These are phyloP conservation scores for Globisporangium barbulae DNA, from an alignment of 352 stramenopile genomes.

Conservation along the genomic window DNA sequence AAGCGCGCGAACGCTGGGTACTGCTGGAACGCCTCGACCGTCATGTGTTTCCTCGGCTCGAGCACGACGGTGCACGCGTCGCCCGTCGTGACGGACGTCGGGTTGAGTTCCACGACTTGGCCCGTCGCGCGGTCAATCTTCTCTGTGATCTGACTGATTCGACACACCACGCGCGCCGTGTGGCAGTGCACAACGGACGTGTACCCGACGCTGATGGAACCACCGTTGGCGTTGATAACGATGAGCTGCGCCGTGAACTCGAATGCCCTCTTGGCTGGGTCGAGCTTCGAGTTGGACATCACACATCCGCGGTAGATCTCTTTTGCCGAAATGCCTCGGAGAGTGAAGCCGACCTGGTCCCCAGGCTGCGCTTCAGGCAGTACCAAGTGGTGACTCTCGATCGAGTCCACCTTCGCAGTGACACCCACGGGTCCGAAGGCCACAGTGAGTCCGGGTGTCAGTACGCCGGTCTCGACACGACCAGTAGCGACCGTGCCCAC, in stretches of 20 bases:
- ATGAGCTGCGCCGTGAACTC: constrained; percentile 96
- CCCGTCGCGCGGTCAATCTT: constrained; percentile 97
- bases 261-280: constrained; percentile 80
- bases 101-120: constrained; percentile 93
- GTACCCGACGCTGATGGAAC: constrained; percentile 92
- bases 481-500: constrained; percentile 96
- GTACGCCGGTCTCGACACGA: constrained; percentile 95
- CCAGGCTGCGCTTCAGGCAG: constrained; percentile 90
- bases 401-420: constrained; percentile 92
- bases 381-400: constrained; percentile 97
- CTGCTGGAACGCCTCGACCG: constrained; percentile 95
- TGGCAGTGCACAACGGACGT: constrained; percentile 97
- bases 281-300: constrained; percentile 90
- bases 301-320: constrained; percentile 95
- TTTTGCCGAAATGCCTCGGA: constrained; percentile 95
- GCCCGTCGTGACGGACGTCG: constrained; percentile 93
- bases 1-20: constrained; percentile 96
- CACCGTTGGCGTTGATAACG: constrained; percentile 94
- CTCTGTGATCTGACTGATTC: constrained; percentile 92
- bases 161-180: constrained; percentile 95
- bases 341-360: constrained; percentile 97
- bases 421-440: constrained; percentile 86
- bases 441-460: constrained; percentile 94
- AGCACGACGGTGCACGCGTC: constrained; percentile 96
- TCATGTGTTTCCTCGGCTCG: constrained; percentile 92